A percentile compares a stretch with the other conserved stretches of the same genome.
phyloP scores from a whole-genome alignment of 495 filamentous ascomycete species.

The Xylaria flabelliformis region DNA sequence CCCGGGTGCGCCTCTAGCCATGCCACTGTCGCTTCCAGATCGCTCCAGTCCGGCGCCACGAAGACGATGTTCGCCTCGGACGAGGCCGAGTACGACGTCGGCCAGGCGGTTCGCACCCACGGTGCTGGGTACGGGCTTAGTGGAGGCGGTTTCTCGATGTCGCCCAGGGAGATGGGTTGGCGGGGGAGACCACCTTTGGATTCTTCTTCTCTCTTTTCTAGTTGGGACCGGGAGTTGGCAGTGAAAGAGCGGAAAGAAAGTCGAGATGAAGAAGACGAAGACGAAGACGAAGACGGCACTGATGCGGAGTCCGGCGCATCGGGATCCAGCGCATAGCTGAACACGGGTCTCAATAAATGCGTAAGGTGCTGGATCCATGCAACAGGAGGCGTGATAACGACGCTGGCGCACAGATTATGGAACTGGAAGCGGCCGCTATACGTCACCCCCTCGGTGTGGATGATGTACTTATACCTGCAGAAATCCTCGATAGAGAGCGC shows the following conservation, averaged over 20 bases:
- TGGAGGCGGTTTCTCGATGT: slow-evolving; percentile 4
- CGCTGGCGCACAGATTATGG: slow-evolving; percentile 57
- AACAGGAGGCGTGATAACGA: slow-evolving; percentile 55
- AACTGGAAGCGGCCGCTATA: slow-evolving; percentile 64
- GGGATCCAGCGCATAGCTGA: slow-evolving; percentile 43
- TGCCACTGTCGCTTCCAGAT: slow-evolving; percentile 51
- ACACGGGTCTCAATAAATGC: slow-evolving; percentile 53
- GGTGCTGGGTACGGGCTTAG: slow-evolving; percentile 33
- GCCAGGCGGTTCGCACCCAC: slow-evolving; percentile 45
- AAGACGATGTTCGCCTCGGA: slow-evolving; percentile 59
- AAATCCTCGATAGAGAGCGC: slow-evolving; percentile 55
- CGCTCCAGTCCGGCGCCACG: slow-evolving; percentile 59
- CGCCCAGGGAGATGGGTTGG: slow-evolving; percentile 13
- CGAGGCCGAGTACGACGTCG: slow-evolving; percentile 38
- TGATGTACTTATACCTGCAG: slow-evolving; percentile 58
- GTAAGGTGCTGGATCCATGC: slow-evolving; percentile 59
- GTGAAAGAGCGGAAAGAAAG: slow-evolving; percentile 6
- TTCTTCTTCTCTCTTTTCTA: neutral
- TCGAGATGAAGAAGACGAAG: neutral
- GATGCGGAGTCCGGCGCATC: neutral
- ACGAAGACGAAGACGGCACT: neutral
- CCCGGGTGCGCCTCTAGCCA: slow-evolving; percentile 52
- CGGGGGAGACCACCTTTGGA: neutral
- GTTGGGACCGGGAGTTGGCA: neutral
- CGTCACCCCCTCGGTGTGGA: slow-evolving; percentile 68